Conservation (phyloP, 2,329 filamentous ascomycete species). For the Sclerotinia trifoliorum region DNA sequence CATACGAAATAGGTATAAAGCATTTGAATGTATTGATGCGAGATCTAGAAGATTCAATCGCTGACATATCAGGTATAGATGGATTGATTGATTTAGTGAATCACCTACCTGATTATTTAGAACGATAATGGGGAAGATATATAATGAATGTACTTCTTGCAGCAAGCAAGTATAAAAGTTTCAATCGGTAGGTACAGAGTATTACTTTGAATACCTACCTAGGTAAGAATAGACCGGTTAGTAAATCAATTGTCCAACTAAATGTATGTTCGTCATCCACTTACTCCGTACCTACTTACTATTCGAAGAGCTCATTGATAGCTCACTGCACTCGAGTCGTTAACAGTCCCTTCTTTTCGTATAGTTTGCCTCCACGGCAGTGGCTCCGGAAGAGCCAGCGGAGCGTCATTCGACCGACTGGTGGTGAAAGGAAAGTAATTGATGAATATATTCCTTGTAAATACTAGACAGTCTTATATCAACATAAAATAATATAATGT, state of each 20-base stretch:
- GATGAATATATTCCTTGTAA: too few species aligned
- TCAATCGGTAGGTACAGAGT: not conserved
- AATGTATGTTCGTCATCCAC: not conserved
- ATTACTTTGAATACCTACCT: not conserved
- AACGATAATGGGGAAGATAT: too few species aligned
- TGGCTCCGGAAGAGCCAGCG: not conserved
- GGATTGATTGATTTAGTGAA: too few species aligned
- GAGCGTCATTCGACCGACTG: not conserved
- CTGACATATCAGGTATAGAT: too few species aligned
- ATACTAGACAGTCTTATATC: too few species aligned
- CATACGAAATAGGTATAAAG: too few species aligned
- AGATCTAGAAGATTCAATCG: too few species aligned
- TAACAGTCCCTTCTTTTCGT: not conserved
- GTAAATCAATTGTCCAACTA: not conserved
- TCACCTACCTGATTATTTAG: too few species aligned
- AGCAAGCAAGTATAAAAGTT: not conserved
- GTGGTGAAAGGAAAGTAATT: too few species aligned
- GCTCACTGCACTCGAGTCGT: not conserved
- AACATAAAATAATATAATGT: too few species aligned
- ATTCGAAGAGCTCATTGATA: not conserved
- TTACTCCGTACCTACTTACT: not conserved
- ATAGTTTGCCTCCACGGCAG: conserved; percentile 2
- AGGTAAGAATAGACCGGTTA: not conserved
- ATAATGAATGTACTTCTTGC: not conserved
- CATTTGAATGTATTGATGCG: too few species aligned